A percentile compares a stretch with the other conserved stretches of the same genome.
Evolutionary conservation across 495 filamentous ascomycete genomes (phyloP).

Genomic region (Podospora tetraspora): DNA sequence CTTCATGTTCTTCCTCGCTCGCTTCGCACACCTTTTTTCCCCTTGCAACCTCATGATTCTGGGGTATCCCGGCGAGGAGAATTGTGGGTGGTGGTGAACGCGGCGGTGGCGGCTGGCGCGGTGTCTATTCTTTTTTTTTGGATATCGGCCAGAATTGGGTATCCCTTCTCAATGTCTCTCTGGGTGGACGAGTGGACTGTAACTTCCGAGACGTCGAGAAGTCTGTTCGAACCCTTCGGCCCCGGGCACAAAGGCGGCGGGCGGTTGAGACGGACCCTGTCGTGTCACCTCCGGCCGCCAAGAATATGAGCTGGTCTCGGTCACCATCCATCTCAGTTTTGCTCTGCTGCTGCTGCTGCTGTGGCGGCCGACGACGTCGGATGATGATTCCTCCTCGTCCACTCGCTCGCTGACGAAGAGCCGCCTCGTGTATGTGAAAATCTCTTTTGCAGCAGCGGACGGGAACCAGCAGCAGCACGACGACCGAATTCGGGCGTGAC

Average conservation of each 20-base stretch:
- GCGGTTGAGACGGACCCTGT: not conserved
- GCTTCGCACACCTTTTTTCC: not conserved
- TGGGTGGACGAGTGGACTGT: not conserved
- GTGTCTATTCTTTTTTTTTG: not conserved
- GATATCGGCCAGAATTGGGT: not conserved
- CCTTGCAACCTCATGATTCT: not conserved
- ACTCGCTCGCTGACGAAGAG: not conserved
- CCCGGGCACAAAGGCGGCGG: not conserved
- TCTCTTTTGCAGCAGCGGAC: not conserved
- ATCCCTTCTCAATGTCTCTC: not conserved
- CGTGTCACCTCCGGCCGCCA: not conserved
- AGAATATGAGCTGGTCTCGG: not conserved
- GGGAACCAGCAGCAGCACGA: not conserved
- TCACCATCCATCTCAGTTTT: not conserved
- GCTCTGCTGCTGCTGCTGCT: not conserved
- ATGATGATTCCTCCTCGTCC: not conserved
- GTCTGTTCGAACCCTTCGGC: not conserved
- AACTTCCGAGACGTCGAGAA: not conserved
- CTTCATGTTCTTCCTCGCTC: not conserved
- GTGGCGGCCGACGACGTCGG: not conserved
- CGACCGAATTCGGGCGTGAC: not conserved
- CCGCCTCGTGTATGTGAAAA: not conserved
- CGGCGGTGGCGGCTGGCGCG: not conserved
- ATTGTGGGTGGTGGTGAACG: not conserved
- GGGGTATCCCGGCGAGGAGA: not conserved